Evolutionary conservation across 2,329 filamentous ascomycete genomes (phyloP), one percentile per base, ranked within the genome.

Genomic region (Proliferodiscus dingleyae): DNA sequence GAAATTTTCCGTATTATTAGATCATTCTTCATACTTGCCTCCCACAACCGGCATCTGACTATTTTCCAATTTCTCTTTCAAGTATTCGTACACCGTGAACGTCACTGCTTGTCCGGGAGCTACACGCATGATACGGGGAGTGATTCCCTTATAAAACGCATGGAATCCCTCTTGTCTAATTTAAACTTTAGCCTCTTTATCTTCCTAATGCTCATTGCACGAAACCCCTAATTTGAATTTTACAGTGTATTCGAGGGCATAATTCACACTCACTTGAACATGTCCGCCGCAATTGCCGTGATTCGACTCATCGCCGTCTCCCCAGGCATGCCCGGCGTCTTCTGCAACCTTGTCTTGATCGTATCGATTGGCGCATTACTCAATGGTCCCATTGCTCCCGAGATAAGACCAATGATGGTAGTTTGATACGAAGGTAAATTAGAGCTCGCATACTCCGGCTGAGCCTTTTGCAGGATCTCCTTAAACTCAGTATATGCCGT

Each of bases 81-180:
- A 69, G 65, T 65, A 89, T 67, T 90, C 86, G 66, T 90, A 90
- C 55, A 90, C 85, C 2, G 80, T 84, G 49, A 84, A 84, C 3
- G 81, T 84, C 44, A 84, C 81, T 47, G 81, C 93, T 73, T 98
- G 93, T 37, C 93, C 93, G 6, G 93, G 93, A 21, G 93, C 93
- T 43, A 98, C 93, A 62, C 93, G 82, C 89, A 97, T 97, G 58
- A 98, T 87, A 60, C 93, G 81, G 5, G 93, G 93, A 37, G 93
- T 98, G 69, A 98, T 98, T 61, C 93, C 93, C 78, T 97, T 97
- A 76, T 95, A 98, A 71, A 98, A 98, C 38, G 93, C 93, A 60
- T 89, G 83, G 57, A 91, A 75, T 28, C 93, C 93, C 71, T 98
- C 93, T 71, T 95, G 87, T 62, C 85, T 88, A 64, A 68, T 41